Evolutionary conservation across 148 eudicot species (phyloP).

Genomic region (Fagopyrum esculentum): DNA sequence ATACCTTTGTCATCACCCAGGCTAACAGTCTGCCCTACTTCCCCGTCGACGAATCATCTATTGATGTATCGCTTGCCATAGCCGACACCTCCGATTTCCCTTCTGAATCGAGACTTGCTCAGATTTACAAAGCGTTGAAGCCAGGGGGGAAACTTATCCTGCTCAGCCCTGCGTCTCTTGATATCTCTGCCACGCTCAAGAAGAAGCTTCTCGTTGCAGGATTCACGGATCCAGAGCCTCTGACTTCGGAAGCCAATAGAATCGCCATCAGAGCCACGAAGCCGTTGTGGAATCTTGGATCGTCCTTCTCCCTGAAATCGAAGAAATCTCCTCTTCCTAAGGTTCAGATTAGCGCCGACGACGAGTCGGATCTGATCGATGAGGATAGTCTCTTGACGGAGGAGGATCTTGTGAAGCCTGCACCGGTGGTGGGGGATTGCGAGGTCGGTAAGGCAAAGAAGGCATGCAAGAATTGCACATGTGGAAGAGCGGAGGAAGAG

Average conservation of each 20-base stretch:
- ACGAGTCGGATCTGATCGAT: slow-evolving; percentile 79
- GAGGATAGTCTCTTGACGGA: slow-evolving; percentile 87
- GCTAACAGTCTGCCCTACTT: slow-evolving; percentile 28
- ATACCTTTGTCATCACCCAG: slow-evolving; percentile 23
- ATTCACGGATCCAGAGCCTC: slow-evolving; percentile 48
- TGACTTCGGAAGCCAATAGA: background rate
- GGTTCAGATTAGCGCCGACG: slow-evolving; percentile 34
- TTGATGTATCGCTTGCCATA: slow-evolving; percentile 43
- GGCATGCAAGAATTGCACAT: slow-evolving; percentile 92
- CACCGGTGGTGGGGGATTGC: slow-evolving; percentile 45
- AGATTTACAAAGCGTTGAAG: slow-evolving; percentile 58
- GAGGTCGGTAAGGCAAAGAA: slow-evolving; percentile 80
- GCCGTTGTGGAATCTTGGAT: slow-evolving; percentile 86
- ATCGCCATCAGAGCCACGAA: slow-evolving; percentile 47
- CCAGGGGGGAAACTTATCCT: slow-evolving; percentile 63
- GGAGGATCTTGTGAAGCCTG: slow-evolving; percentile 84
- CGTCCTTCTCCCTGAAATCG: slow-evolving; percentile 65
- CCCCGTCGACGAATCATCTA: slow-evolving; percentile 51
- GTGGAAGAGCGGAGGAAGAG: slow-evolving; percentile 95
- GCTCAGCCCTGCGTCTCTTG: slow-evolving; percentile 10
- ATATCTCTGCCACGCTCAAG: slow-evolving; percentile 29
- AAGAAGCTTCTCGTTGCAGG: slow-evolving; percentile 72
- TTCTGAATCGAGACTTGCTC: slow-evolving; percentile 37
- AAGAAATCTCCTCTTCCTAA: slow-evolving; percentile 54
- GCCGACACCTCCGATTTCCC: slow-evolving; percentile 56